Conservation (phyloP, 2,329 filamentous ascomycete genomes). For the Trichoderma guizhouense region DNA sequence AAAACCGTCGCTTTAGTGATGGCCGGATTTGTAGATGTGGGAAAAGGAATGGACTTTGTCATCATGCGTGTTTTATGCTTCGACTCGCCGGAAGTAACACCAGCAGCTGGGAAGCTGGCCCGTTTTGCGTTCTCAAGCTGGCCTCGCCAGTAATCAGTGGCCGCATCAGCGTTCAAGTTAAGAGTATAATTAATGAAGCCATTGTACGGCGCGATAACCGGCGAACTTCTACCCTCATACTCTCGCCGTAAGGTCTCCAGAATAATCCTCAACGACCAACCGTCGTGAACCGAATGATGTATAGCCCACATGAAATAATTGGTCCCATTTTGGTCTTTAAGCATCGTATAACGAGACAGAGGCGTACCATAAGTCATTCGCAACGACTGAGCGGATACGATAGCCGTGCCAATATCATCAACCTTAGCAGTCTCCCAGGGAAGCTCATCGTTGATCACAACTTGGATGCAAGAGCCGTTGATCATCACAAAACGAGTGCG, state of each 20-base stretch:
- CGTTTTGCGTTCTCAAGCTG: slow-evolving; percentile 18
- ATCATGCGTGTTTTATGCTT: slow-evolving; percentile 10
- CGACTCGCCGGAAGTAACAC: neutral
- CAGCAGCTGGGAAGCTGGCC: slow-evolving; percentile 14
- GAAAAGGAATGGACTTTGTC: slow-evolving; percentile 4
- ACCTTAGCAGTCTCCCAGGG: neutral
- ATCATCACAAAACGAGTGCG: slow-evolving; percentile 17
- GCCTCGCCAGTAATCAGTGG: slow-evolving; percentile 19
- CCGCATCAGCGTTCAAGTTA: slow-evolving; percentile 1
- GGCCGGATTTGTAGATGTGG: neutral
- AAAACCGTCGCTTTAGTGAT: slow-evolving; percentile 24
- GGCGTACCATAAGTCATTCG: slow-evolving; percentile 13
- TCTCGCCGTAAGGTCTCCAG: slow-evolving; percentile 17
- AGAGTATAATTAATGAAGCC: slow-evolving; percentile 12
- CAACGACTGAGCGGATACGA: neutral
- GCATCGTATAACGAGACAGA: neutral
- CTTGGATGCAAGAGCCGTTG: slow-evolving; percentile 15
- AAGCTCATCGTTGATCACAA: slow-evolving; percentile 19
- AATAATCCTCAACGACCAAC: slow-evolving; percentile 25
- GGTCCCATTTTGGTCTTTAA: neutral
- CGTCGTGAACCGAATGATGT: slow-evolving; percentile 31
- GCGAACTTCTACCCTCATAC: neutral
- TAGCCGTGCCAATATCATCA: neutral
- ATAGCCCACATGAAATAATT: slow-evolving; percentile 25
- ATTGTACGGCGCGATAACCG: neutral